Conservation (phyloP, 2,329 filamentous ascomycete genomes). For the Trichoderma sp. region DNA sequence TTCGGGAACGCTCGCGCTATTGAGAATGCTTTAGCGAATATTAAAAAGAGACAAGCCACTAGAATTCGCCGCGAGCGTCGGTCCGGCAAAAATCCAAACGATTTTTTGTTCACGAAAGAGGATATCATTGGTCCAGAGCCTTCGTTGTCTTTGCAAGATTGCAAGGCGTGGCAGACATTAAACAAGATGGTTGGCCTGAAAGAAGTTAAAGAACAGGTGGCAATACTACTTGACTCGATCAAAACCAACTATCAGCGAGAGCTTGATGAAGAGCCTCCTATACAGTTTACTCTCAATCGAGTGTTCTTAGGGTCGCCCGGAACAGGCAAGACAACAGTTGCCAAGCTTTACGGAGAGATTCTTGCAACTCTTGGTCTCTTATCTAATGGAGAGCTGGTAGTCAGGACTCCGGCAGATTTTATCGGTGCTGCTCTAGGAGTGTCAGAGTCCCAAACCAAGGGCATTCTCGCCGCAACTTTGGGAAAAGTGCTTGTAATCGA, state of each 20-base stretch:
- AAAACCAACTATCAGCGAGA: conserved; percentile 67
- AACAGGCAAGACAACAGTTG: conserved; percentile 76
- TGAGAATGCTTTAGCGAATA: conserved; percentile 59
- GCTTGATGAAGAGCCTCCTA: conserved; percentile 57
- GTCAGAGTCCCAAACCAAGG: conserved; percentile 72
- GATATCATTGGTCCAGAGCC: conserved; percentile 74
- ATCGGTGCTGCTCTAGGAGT: conserved; percentile 63
- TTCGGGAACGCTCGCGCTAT: conserved; percentile 74
- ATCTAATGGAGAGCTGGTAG: conserved; percentile 69
- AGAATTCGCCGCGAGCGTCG: conserved; percentile 54
- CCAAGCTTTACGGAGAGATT: conserved; percentile 70
- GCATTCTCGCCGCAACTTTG: conserved; percentile 63
- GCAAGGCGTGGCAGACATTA: conserved; percentile 59
- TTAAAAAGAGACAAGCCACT: conserved; percentile 60
- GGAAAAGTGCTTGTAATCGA: conserved; percentile 82
- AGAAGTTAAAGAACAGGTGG: conserved; percentile 63
- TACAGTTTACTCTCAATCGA: conserved; percentile 65
- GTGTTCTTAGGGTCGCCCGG: conserved; percentile 73
- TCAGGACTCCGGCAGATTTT: conserved; percentile 75
- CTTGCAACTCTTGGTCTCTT: conserved; percentile 67
- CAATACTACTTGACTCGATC: conserved; percentile 61
- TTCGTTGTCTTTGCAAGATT: conserved; percentile 51
- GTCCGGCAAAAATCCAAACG: conserved; percentile 48
- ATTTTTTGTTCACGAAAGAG: conserved; percentile 62
- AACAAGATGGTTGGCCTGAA: conserved; percentile 60